Percentiles rank a stretch among this genome's conserved stretches.
Conservation (phyloP, 2,329 filamentous ascomycete species). For the Plenodomus biglobosus region DNA sequence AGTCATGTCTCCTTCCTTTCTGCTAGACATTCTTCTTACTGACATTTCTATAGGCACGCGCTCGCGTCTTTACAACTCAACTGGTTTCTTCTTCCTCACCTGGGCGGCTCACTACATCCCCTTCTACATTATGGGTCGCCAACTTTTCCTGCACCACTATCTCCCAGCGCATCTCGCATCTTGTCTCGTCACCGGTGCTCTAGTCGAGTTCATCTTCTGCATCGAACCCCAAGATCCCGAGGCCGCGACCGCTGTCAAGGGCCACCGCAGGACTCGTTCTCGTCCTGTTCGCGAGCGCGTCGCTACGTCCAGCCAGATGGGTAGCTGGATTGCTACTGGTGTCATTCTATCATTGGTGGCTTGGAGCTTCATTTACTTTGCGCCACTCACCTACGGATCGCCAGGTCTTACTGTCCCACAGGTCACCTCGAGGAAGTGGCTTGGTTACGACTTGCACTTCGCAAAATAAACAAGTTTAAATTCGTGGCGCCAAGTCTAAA, state of each 20-base stretch:
- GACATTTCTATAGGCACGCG: slow-evolving; percentile 66
- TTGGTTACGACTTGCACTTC: slow-evolving; percentile 97
- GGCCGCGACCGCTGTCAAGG: slow-evolving; percentile 36
- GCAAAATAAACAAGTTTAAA: slow-evolving; percentile 68
- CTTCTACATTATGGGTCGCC: slow-evolving; percentile 97
- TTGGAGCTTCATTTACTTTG: slow-evolving; percentile 88
- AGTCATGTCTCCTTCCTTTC: slow-evolving; percentile 50
- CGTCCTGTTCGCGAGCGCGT: slow-evolving; percentile 82
- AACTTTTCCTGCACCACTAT: slow-evolving; percentile 98
- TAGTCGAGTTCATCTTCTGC: slow-evolving; percentile 96
- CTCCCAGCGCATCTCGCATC: slow-evolving; percentile 92
- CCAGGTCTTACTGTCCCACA: slow-evolving; percentile 79
- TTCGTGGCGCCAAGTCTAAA: background rate
- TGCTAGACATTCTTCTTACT: slow-evolving; percentile 8
- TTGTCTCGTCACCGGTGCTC: slow-evolving; percentile 81
- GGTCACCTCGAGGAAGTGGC: slow-evolving; percentile 86
- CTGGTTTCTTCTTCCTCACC: slow-evolving; percentile 97
- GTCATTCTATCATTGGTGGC: slow-evolving; percentile 69
- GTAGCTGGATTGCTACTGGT: slow-evolving; percentile 74
- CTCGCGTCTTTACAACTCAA: slow-evolving; percentile 94
- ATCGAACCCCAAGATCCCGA: slow-evolving; percentile 67
- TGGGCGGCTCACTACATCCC: slow-evolving; percentile 98
- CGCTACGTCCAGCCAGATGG: slow-evolving; percentile 72
- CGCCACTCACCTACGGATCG: slow-evolving; percentile 92
- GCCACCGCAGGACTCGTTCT: slow-evolving; percentile 50